Percentiles rank a stretch among this genome's conserved stretches.
These are phyloP conservation scores for Apophysomyces sp. DNA, from an alignment of 371 early-diverging fungal species.

Conservation along the genomic window DNA sequence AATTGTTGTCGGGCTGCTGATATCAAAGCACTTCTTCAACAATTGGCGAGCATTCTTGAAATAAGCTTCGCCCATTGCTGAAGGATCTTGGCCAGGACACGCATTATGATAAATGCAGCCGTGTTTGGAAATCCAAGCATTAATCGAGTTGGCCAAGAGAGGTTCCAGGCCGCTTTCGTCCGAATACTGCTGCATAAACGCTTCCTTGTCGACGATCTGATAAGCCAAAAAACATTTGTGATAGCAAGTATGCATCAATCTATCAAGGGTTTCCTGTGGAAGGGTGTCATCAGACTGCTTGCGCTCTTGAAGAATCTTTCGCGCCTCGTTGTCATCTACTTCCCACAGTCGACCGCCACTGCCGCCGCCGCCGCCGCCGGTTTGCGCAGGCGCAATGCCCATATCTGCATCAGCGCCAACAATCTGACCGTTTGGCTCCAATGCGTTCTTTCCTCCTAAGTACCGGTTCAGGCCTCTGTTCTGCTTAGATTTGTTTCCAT, in stretches of 20 bases:
- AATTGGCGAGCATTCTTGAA: constrained; percentile 56
- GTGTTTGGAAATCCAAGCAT: constrained; percentile 61
- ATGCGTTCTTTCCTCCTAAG: neutral
- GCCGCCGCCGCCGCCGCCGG: neutral
- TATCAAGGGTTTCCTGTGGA: constrained; percentile 31
- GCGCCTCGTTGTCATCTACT: constrained; percentile 50
- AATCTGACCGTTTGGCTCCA: neutral
- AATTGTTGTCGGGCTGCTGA: constrained; percentile 53
- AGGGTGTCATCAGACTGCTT: constrained; percentile 20
- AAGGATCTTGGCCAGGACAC: constrained; percentile 40
- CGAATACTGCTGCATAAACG: constrained; percentile 6
- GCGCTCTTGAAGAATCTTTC: constrained; percentile 40
- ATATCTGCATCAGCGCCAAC: neutral
- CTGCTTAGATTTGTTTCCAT: constrained; percentile 7
- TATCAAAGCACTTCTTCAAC: constrained; percentile 60
- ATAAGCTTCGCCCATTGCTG: constrained; percentile 56
- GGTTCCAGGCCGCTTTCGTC: constrained; percentile 29
- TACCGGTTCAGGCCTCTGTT: constrained; percentile 9
- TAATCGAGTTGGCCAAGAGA: constrained; percentile 54
- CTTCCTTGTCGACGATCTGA: constrained; percentile 56
- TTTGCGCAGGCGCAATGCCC: neutral
- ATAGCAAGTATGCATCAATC: constrained; percentile 55
- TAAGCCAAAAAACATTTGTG: constrained; percentile 56
- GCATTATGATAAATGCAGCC: constrained; percentile 53
- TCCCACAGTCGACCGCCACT: constrained; percentile 44